Evolutionary conservation across 768 basidiomycete species (phyloP), one percentile per base, ranked within the genome.

Genomic region (Cystobasidium onofrii): DNA sequence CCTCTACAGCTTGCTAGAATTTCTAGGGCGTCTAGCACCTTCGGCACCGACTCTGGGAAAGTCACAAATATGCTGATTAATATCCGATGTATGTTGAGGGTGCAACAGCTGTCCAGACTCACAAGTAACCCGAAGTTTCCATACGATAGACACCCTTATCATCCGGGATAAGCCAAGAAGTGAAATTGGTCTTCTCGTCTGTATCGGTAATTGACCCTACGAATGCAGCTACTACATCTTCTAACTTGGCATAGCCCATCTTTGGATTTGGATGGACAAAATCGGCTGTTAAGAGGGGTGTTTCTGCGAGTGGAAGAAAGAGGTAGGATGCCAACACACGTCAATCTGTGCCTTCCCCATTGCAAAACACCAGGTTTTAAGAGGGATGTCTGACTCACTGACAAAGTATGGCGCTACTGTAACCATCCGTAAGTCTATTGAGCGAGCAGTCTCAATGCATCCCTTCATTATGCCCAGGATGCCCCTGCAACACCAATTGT

Each of bases 361-460:
- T n/a, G n/a, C n/a, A n/a, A n/a, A n/a, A n/a, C n/a, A n/a, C n/a
- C n/a, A n/a, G n/a, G n/a, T 54, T 54, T 4, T n/a, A 7, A n/a
- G 27, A 34, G 33, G 10, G 41, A 9, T 4, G 65, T 29, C 41
- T 18, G 20, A 60, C 69, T 71, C 39, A 71, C 69, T 71, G 69
- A 71, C 69, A 52, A 71, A 71, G 55, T 71, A 71, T 10, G 69
- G 69, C 12, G 69, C 69, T 36, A 71, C 69, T 25, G 69, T 71
- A 2, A 71, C 69, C 34, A 67, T 31, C 17, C 69, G 9, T 36
- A 71, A 2, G 29, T 71, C 69, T 29, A 71, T 39, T 36, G 69
- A 41, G 31, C 43, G 33, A 13, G 69, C 69, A 41, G 55, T 71
- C 55, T 71, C 69, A 4, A 71, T 71, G 52, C 23, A 27, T n/a